These are phyloP conservation scores for Zymoseptoria tritici DNA, from an alignment of 2,329 filamentous ascomycete genomes.

Conservation along the genomic window DNA sequence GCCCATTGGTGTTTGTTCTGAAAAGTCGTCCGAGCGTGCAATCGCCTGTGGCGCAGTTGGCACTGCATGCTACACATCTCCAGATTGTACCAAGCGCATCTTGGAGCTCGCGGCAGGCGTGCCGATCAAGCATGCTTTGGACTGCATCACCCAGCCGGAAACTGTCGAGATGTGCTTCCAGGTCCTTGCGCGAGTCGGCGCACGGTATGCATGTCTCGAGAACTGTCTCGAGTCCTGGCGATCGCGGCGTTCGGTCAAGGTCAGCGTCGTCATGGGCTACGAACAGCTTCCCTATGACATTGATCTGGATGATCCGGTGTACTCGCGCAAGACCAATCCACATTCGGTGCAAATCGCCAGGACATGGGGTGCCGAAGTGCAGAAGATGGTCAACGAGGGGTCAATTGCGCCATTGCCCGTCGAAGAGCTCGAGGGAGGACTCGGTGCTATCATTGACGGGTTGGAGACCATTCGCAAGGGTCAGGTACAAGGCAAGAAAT, in stretches of 20 bases:
- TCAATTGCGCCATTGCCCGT: neutral
- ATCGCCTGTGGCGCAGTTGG: neutral
- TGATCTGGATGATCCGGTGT: neutral
- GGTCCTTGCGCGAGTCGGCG: neutral
- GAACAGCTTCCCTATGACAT: neutral
- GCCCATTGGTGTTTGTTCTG: neutral
- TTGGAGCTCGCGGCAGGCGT: neutral
- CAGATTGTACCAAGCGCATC: neutral
- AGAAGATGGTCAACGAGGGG: neutral
- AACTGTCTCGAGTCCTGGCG: constrained; percentile 1
- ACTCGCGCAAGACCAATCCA: neutral
- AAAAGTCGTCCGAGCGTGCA: neutral
- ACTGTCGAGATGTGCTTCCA: constrained; percentile 88
- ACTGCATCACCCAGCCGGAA: constrained; percentile 91
- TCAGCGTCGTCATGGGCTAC: constrained; percentile 3
- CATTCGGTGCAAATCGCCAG: neutral
- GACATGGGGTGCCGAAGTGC: neutral
- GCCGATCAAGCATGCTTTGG: constrained; percentile 46
- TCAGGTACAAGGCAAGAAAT: neutral
- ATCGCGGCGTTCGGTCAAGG: neutral
- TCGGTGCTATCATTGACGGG: neutral
- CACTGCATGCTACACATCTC: neutral
- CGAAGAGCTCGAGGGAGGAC: constrained; percentile 1
- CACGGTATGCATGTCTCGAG: constrained; percentile 1
- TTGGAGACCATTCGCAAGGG: neutral